Evolutionary conservation across 169 alveolate genomes (phyloP).

Genomic region (Eimeria sp.): DNA sequence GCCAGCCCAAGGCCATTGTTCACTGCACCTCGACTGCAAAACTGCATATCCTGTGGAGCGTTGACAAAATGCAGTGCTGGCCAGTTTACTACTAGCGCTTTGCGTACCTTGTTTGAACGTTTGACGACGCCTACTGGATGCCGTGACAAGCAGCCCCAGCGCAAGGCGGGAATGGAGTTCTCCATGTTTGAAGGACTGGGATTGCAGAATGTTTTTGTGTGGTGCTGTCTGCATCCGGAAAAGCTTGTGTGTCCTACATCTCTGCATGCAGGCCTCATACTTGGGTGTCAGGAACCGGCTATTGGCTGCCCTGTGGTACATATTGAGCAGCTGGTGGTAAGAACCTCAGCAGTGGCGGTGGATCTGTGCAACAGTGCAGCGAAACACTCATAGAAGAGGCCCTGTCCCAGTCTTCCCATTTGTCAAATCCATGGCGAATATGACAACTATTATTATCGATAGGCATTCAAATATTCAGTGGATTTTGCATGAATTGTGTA

Average conservation of each 20-base stretch:
- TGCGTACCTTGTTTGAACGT: not conserved
- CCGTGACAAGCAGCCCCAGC: not conserved
- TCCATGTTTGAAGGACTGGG: not conserved
- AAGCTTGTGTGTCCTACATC: not conserved
- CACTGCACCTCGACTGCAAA: not conserved
- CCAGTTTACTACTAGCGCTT: not conserved
- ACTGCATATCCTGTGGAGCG: too few species aligned
- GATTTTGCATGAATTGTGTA: not conserved
- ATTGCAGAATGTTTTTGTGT: not conserved
- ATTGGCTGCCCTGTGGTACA: not conserved
- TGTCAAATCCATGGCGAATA: not conserved
- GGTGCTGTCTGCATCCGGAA: not conserved
- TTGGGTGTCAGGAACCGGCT: not conserved
- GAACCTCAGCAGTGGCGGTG: not conserved
- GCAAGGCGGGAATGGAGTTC: not conserved
- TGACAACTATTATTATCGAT: not conserved
- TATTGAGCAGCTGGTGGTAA: not conserved
- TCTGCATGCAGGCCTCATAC: not conserved
- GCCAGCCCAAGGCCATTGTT: not conserved
- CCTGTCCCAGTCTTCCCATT: not conserved
- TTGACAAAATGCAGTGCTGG: not conserved
- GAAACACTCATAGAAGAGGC: not conserved
- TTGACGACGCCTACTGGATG: not conserved
- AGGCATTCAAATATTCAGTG: not conserved
- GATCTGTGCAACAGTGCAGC: not conserved